Evolutionary conservation across 352 stramenopile genomes (phyloP).

Genomic region (Pythium brachiatum): DNA sequence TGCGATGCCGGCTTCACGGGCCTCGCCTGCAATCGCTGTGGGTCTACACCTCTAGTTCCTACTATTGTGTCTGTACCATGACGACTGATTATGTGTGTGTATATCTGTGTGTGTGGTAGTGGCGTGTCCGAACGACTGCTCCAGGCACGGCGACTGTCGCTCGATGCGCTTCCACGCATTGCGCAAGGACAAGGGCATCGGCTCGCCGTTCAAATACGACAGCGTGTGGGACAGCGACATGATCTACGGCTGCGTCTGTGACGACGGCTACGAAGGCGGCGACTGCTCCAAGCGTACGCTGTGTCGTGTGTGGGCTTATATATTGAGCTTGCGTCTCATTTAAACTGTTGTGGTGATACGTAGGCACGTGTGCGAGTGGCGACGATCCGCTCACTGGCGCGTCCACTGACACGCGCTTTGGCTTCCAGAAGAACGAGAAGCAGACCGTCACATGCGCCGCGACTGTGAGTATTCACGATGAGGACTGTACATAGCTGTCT

Average conservation of each 20-base stretch:
- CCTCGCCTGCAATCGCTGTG: slow-evolving; percentile 75
- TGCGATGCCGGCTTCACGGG: slow-evolving; percentile 81
- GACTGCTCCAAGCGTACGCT: slow-evolving; percentile 77
- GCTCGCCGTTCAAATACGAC: slow-evolving; percentile 44
- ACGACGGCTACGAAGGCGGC: slow-evolving; percentile 76
- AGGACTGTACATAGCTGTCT: no score
- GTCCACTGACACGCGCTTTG: slow-evolving; percentile 57
- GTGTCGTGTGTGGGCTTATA: background rate
- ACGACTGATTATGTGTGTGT: background rate
- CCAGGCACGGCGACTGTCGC: slow-evolving; percentile 63
- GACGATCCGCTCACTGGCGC: slow-evolving; percentile 75
- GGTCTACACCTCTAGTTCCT: no score
- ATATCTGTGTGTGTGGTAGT: slow-evolving; percentile 45
- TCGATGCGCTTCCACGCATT: slow-evolving; percentile 63
- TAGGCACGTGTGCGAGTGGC: slow-evolving; percentile 50
- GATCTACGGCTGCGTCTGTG: slow-evolving; percentile 88
- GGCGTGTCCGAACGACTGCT: slow-evolving; percentile 62
- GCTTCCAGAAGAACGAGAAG: slow-evolving; percentile 81
- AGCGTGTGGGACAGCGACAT: slow-evolving; percentile 84
- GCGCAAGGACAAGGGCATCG: slow-evolving; percentile 59
- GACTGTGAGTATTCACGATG: slow-evolving; percentile 33
- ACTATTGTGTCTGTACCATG: background rate
- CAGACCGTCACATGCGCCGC: slow-evolving; percentile 66
- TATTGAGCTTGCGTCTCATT: background rate
- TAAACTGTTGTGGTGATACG: background rate